Conservation (phyloP, 441 rosid species). For the Melastoma candidum region DNA sequence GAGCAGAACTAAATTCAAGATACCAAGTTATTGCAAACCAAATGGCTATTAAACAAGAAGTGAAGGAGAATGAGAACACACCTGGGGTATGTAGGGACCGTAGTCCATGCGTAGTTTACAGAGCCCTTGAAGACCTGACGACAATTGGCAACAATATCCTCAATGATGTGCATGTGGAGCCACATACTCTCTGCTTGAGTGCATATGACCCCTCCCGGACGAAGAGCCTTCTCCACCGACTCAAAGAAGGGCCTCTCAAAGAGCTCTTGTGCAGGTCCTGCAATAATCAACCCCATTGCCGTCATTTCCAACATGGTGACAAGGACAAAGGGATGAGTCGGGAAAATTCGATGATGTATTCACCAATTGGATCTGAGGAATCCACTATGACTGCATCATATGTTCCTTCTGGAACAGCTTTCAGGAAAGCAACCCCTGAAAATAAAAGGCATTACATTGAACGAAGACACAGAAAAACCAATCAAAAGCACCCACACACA, state of each 20-base stretch:
- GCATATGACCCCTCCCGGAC: constrained; percentile 88
- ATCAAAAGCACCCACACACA: not conserved
- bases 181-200: constrained; percentile 95
- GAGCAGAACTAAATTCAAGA: too few relatives aligned
- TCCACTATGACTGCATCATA: constrained; percentile 89
- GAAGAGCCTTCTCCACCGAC: constrained; percentile 72
- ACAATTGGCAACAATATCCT: constrained; percentile 73
- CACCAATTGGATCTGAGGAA: constrained; percentile 90
- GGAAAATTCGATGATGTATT: constrained; percentile 1
- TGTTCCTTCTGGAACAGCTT: constrained; percentile 62
- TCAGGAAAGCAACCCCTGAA: constrained; percentile 83
- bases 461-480: not conserved
- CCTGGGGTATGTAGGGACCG: constrained; percentile 98
- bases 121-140: constrained; percentile 84
- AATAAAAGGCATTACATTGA: constrained; percentile 1
- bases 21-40: too few relatives aligned
- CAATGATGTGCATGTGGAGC: constrained; percentile 97
- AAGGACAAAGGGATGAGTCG: not conserved
- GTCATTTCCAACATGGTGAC: too few relatives aligned
- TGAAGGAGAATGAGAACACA: constrained; percentile 9
- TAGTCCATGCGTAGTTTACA: constrained; percentile 90
- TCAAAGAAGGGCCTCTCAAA: constrained; percentile 87
- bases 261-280: constrained; percentile 92
- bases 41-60: too few relatives aligned
- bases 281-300: too few relatives aligned